Evolutionary conservation across 2,329 filamentous ascomycete species (phyloP), one percentile per base, ranked within the genome.

Genomic region (Fusarium compactum): DNA sequence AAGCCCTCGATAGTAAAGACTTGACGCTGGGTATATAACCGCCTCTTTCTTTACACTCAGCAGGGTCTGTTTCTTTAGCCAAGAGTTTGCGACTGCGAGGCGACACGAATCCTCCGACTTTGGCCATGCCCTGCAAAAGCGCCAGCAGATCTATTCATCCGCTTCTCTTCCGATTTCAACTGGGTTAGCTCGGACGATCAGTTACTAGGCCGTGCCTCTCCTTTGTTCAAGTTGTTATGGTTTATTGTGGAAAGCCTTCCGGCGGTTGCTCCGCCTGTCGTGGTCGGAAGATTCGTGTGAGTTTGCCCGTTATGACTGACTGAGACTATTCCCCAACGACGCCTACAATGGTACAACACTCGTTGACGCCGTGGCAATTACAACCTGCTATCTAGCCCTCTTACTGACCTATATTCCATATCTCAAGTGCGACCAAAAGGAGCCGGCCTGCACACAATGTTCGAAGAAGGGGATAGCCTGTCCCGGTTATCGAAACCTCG

Each of bases 241-340:
- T 88, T 8, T 88, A 87, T 72, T 87, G 86, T 69, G 86, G 86
- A 8, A 87, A 87, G 71, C 86, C 86, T 45, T 87, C 85, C 40
- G 86, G 85, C 74, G 85, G 85, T 43, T 88, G 86, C 76, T 86
- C 84, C 69, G 85, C 80, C 68, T 88, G 86, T 71, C 82, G 86
- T 67, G 83, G 85, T 73, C 84, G 85, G 70, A 88, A 88, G 77
- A 85, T 87, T 65, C 84, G 84, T 62, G 85, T 87, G 79, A 80
- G 85, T 83, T 57, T 29, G 24, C 45, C 57, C 47, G 25, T 41
- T 34, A 43, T 46, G 45, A 41, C 43, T 24, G 20, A 48, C 47
- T 52, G 12, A 40, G 53, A 43, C 53, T 38, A 44, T 51, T 45
- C 29, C 41, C 41, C 40, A 16, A 48, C 47, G 30, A 53, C 58